Evolutionary conservation across 768 basidiomycete genomes (phyloP).

Genomic region (Myochromella boudieri): DNA sequence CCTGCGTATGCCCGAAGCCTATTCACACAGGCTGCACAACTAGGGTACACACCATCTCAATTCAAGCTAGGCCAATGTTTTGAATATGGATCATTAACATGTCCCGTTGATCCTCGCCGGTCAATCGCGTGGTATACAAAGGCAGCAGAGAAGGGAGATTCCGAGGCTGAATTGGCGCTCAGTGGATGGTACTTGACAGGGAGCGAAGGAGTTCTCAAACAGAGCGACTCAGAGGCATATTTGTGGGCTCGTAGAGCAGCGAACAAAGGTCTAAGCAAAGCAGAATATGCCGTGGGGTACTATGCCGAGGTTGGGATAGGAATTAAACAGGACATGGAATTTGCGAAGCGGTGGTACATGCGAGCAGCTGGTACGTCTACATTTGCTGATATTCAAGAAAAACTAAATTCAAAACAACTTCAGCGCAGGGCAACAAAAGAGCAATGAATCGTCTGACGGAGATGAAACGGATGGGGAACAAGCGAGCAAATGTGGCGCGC

Average conservation of each 20-base stretch:
- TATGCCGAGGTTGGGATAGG: constrained; percentile 98
- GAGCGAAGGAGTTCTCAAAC: constrained; percentile 92
- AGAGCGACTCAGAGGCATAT: constrained; percentile 98
- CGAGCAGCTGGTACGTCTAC: constrained; percentile 84
- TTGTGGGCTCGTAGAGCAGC: constrained; percentile 96
- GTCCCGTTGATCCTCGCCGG: constrained; percentile 88
- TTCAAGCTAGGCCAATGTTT: constrained; percentile 95
- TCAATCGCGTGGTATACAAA: constrained; percentile 99
- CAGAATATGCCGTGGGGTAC: constrained; percentile 98
- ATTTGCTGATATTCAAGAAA: not conserved
- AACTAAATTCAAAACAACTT: not conserved
- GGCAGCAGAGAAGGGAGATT: constrained; percentile 94
- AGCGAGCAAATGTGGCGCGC: constrained; percentile 71
- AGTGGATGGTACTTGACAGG: constrained; percentile 99
- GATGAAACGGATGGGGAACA: constrained; percentile 87
- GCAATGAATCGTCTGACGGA: constrained; percentile 96
- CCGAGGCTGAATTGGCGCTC: constrained; percentile 92
- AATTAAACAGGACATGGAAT: constrained; percentile 92
- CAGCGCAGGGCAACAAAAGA: constrained; percentile 97
- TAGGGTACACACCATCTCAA: constrained; percentile 92
- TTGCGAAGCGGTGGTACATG: constrained; percentile 99
- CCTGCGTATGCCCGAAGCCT: constrained; percentile 80
- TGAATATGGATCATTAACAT: constrained; percentile 87
- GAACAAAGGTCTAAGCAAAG: constrained; percentile 94
- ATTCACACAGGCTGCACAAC: constrained; percentile 87